These are phyloP conservation scores for Thalassiosira gravida DNA, from an alignment of 352 stramenopile species.

Conservation along the genomic window DNA sequence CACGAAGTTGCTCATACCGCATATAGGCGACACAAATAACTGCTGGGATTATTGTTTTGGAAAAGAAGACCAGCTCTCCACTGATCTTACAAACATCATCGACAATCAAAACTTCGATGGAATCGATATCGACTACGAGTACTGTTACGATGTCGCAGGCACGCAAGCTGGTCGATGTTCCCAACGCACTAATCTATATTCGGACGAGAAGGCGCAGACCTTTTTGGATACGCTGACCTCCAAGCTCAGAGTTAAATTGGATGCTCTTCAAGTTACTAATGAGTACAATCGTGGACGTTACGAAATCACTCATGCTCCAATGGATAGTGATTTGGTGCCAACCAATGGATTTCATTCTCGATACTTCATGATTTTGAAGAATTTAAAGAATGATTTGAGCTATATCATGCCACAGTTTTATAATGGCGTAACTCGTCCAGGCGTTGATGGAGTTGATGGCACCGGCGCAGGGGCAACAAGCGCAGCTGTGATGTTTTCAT, in stretches of 20 bases:
- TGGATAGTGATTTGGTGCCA: conserved; percentile 62
- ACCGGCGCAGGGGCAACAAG: conserved; percentile 25
- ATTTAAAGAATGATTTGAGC: not conserved
- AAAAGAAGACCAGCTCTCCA: conserved; percentile 62
- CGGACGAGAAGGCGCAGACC: conserved; percentile 58
- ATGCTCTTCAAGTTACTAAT: conserved; percentile 43
- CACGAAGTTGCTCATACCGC: not conserved
- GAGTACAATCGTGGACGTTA: conserved; percentile 44
- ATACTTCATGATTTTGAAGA: conserved; percentile 51
- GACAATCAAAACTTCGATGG: conserved; percentile 65
- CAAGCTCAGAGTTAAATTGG: conserved; percentile 57
- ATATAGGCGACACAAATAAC: conserved; percentile 61
- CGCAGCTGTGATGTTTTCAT: conserved; percentile 26
- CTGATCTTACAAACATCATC: conserved; percentile 54
- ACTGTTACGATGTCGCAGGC: conserved; percentile 64
- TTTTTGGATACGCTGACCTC: conserved; percentile 66
- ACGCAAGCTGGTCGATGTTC: conserved; percentile 32
- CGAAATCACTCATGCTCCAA: conserved; percentile 70
- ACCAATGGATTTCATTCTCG: not conserved
- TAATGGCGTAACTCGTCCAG: conserved; percentile 63
- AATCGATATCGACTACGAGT: conserved; percentile 80
- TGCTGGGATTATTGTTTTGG: conserved; percentile 83
- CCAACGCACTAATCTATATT: conserved; percentile 52
- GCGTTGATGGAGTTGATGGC: conserved; percentile 30
- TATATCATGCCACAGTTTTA: conserved; percentile 67